Evolutionary conservation across 2,329 filamentous ascomycete genomes (phyloP).

Genomic region (Diaporthe sp.): DNA sequence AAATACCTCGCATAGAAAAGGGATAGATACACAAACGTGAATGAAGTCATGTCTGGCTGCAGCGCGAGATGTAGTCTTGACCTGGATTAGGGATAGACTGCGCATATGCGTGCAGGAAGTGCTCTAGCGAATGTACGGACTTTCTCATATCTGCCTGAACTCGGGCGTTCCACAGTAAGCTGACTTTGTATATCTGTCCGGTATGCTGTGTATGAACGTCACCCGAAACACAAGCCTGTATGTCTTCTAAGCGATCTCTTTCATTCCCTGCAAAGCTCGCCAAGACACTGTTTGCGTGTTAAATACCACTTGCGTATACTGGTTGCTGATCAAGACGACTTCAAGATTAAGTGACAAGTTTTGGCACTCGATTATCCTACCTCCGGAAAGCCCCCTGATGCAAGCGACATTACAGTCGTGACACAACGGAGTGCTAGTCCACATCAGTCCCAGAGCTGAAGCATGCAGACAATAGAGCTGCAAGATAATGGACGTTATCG

Average conservation of each 20-base stretch:
- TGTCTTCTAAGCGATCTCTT: not conserved
- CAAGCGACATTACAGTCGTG: not conserved
- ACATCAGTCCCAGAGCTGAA: constrained; percentile 3
- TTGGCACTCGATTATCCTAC: not conserved
- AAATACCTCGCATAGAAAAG: not conserved
- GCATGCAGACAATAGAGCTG: constrained; percentile 20
- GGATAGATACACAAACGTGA: not conserved
- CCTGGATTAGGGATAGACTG: not conserved
- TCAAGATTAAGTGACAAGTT: not conserved
- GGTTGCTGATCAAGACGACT: not conserved
- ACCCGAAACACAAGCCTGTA: not conserved
- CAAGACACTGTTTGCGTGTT: not conserved
- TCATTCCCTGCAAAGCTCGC: not conserved
- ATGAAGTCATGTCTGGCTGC: not conserved
- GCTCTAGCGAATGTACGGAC: not conserved
- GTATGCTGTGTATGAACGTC: no score
- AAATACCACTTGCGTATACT: not conserved
- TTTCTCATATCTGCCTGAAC: not conserved
- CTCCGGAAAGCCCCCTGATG: not conserved
- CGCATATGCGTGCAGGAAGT: not conserved
- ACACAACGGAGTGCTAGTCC: not conserved
- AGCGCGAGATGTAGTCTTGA: not conserved
- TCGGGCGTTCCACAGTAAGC: not conserved
- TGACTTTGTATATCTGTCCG: not conserved
- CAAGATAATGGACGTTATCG: not conserved